These are phyloP conservation scores for Monosporascus sp. DNA, from an alignment of 2,329 filamentous ascomycete genomes.

Conservation along the genomic window DNA sequence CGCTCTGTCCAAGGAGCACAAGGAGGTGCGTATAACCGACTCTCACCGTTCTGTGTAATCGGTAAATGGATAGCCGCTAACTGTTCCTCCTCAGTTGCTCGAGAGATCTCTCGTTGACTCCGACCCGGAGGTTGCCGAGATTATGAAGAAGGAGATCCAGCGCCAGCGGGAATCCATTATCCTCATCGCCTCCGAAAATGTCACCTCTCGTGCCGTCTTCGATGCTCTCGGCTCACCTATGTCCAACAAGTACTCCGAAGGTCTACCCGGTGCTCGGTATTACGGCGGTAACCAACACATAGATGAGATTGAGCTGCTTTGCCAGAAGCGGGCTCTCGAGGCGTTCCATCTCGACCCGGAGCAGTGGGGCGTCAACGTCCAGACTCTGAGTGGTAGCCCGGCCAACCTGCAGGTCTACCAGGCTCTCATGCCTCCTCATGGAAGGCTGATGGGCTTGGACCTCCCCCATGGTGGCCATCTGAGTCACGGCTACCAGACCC, in stretches of 20 bases:
- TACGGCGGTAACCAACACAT: constrained; percentile 99
- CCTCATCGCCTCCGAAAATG: constrained; percentile 98
- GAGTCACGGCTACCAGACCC: constrained; percentile 96
- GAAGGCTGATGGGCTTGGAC: constrained; percentile 94
- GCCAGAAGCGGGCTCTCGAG: constrained; percentile 88
- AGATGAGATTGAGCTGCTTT: constrained; percentile 89
- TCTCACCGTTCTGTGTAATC: constrained; percentile 23
- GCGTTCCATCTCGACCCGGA: constrained; percentile 80
- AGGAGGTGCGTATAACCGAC: constrained; percentile 35
- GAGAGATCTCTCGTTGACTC: constrained; percentile 88
- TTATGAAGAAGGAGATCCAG: constrained; percentile 96
- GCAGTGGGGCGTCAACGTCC: constrained; percentile 98
- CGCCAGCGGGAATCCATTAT: constrained; percentile 98
- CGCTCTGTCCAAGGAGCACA: constrained; percentile 49
- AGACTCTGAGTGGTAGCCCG: constrained; percentile 86
- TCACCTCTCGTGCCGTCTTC: constrained; percentile 96
- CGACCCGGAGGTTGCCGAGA: constrained; percentile 89
- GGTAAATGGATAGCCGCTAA: constrained; percentile 21
- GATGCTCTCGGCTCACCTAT: constrained; percentile 92
- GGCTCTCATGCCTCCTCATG: constrained; percentile 92
- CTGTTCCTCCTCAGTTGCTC: constrained; percentile 63
- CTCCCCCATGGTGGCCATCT: constrained; percentile 91
- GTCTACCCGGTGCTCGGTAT: constrained; percentile 96
- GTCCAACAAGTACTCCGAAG: constrained; percentile 99
- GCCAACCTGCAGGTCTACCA: constrained; percentile 98